Evolutionary conservation across 148 eudicot species (phyloP), one percentile per base, ranked within the genome.

Genomic region (Diospyros kaki): DNA sequence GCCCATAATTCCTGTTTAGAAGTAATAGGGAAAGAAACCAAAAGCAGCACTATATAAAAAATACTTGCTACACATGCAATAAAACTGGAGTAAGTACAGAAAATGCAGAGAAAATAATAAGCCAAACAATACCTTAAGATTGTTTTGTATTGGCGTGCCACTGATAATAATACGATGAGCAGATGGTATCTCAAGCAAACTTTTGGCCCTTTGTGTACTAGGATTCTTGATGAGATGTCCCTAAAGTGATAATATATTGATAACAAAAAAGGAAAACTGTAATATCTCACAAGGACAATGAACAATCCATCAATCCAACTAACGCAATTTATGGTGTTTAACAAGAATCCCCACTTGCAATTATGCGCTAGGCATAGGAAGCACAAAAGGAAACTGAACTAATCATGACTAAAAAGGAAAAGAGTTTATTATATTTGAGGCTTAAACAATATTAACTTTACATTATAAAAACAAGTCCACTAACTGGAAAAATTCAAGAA

Each of bases 151-250:
- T 68, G 99, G 99, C 3, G 99, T 95, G 81, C 99, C 99, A 83
- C 99, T 95, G 28, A 95, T 95, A 61, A 95, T 70, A 74, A 95
- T 89, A 48, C 99, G 99, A 76, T 91, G 89, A 73, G 86, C 83
- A 79, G 92, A 89, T 12, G 99, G 98, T 73, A 95, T 87, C 79
- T 86, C 86, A 73, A 93, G 91, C 90, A 95, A 89, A 79, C 99
- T 93, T 82, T 95, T 91, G 41, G 99, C 97, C 82, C 99, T 91
- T 75, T 95, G 99, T 43, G 99, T 95, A 73, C 87, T 80, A 58
- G 99, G 99, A 88, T 95, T 95, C 83, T 95, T 95, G 69, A 95
- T 95, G 70, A 95, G 90, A 82, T 95, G 99, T 42, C 99, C 99
- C 99, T 95, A 71, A 73, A 51, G 64, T 48, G 55, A 53, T 11